Evolutionary conservation across 108 stramenopile species (phyloP).

Genomic region (Stephanodiscus minutulus): DNA sequence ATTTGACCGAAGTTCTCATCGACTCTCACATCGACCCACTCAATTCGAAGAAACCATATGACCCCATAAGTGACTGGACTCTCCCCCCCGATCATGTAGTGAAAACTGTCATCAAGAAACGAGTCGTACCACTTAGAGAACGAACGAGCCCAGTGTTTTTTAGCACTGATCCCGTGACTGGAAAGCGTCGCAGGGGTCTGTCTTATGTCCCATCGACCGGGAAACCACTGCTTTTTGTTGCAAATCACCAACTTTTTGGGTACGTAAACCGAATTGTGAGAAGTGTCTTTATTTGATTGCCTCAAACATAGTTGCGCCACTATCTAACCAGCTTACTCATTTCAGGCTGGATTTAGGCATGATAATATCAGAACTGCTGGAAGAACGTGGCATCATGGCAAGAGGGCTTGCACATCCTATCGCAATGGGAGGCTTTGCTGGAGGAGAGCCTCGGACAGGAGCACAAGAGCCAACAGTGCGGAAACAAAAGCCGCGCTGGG

Average conservation of each 20-base stretch:
- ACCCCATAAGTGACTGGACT: conserved; percentile 80
- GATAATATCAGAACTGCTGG: conserved; percentile 67
- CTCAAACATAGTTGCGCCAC: conserved; percentile 10
- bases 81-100: conserved; percentile 63
- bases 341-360: conserved; percentile 64
- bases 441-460: conserved; percentile 8
- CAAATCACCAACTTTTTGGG: conserved; percentile 87
- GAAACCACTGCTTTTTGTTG: conserved; percentile 83
- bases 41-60: conserved; percentile 48
- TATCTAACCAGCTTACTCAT: background rate
- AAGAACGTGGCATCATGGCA: conserved; percentile 59
- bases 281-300: background rate
- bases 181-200: conserved; percentile 66
- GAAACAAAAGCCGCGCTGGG: conserved; percentile 34
- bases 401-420: conserved; percentile 88
- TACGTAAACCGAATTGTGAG: background rate
- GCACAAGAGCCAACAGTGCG: conserved; percentile 26
- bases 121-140: conserved; percentile 64
- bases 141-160: conserved; percentile 77
- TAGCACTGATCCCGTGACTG: conserved; percentile 68
- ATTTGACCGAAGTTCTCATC: conserved; percentile 84
- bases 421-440: conserved; percentile 48
- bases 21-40: conserved; percentile 79
- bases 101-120: conserved; percentile 46
- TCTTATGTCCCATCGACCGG: conserved; percentile 58